phyloP scores from a whole-genome alignment of 2,329 filamentous ascomycete genomes.

The Trichophyton rubrum region DNA sequence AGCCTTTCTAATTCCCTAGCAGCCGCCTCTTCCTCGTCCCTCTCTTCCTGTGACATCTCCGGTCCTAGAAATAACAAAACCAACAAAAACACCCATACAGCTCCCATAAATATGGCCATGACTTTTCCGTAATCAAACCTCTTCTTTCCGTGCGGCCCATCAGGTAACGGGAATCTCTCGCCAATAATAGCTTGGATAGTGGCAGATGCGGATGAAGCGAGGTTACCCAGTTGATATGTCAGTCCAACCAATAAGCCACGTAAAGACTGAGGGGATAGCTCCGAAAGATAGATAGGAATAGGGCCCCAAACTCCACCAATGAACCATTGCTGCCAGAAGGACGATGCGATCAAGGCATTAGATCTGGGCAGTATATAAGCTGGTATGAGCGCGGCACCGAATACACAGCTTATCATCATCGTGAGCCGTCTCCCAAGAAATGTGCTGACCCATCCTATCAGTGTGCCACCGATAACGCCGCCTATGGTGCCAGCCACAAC shows the following conservation, averaged over 20 bases:
- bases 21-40: constrained; percentile 36
- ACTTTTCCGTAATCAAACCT: constrained; percentile 69
- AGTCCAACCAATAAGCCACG: constrained; percentile 52
- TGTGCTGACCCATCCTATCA: constrained; percentile 55
- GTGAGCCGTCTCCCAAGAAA: constrained; percentile 56
- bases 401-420: constrained; percentile 50
- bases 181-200: constrained; percentile 68
- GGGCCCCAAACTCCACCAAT: constrained; percentile 67
- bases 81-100: constrained; percentile 56
- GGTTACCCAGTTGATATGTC: constrained; percentile 51
- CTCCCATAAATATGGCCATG: constrained; percentile 84
- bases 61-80: constrained; percentile 38
- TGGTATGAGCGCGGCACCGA: constrained; percentile 67
- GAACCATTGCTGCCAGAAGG: constrained; percentile 74
- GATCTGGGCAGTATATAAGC: constrained; percentile 60
- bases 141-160: constrained; percentile 36
- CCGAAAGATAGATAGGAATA: constrained; percentile 58
- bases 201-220: constrained; percentile 49
- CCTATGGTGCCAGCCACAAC: constrained; percentile 62
- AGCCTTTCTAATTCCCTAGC: constrained; percentile 14
- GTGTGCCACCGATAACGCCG: constrained; percentile 54
- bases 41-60: constrained; percentile 24
- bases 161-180: constrained; percentile 58
- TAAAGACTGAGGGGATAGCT: constrained; percentile 48
- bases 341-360: constrained; percentile 54